Conservation (phyloP, 257 asterid genomes). For the Linaria vulgaris region DNA sequence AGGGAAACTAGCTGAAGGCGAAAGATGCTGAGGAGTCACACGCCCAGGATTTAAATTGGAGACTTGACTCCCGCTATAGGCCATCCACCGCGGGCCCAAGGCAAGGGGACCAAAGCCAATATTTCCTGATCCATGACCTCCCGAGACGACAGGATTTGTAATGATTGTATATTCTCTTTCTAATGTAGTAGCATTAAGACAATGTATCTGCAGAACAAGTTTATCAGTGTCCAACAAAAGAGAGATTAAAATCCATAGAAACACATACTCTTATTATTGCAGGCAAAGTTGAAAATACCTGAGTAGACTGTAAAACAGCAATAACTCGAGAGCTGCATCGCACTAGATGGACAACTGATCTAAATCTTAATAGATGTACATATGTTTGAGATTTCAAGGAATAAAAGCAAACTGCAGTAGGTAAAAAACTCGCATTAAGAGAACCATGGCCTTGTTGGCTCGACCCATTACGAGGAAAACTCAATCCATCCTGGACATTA, state of each 20-base stretch:
- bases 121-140: conserved; percentile 48
- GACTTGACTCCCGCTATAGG: conserved; percentile 88
- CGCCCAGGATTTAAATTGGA: conserved; percentile 55
- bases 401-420: conserved; percentile 89
- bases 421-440: conserved; percentile 41
- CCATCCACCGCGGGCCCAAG: conserved; percentile 93
- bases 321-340: conserved; percentile 82
- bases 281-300: conserved; percentile 46
- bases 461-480: conserved; percentile 42
- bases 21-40: conserved; percentile 77
- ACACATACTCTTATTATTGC: neutral
- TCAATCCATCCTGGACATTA: conserved; percentile 44
- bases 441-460: conserved; percentile 45
- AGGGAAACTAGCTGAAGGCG: conserved; percentile 56
- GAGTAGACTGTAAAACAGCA: conserved; percentile 77
- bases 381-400: conserved; percentile 77
- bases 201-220: conserved; percentile 59
- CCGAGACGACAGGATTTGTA: conserved; percentile 73
- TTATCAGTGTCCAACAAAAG: conserved; percentile 10
- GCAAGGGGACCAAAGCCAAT: conserved; percentile 93
- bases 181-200: conserved; percentile 74
- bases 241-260: neutral
- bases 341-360: conserved; percentile 78
- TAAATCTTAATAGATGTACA: conserved; percentile 75
- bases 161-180: conserved; percentile 73